Conservation (phyloP, 768 basidiomycete species). For the Mycena crocata region DNA sequence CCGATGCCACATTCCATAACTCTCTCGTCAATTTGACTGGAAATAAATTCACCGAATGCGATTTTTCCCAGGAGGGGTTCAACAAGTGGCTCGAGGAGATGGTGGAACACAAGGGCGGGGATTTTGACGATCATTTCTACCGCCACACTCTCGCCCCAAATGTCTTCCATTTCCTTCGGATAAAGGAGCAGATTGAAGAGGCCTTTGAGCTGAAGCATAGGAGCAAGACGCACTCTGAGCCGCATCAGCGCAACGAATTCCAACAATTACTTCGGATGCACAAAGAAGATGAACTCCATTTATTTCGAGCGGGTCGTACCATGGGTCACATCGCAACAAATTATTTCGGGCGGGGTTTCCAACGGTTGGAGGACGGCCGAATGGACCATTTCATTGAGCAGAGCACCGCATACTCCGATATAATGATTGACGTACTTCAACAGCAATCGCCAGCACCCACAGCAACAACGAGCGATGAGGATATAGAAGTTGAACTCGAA, state of each 20-base stretch:
- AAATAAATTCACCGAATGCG: conserved; percentile 13
- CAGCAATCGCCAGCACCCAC: neutral
- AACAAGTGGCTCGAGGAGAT: conserved; percentile 33
- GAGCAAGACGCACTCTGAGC: conserved; percentile 17
- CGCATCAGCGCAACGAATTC: conserved; percentile 25
- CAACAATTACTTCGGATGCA: conserved; percentile 20
- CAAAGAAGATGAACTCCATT: conserved; percentile 25
- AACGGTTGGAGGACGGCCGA: conserved; percentile 10
- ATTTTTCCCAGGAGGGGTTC: conserved; percentile 30
- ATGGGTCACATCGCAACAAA: conserved; percentile 8
- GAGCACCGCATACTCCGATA: conserved; percentile 19
- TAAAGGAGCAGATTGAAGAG: conserved; percentile 25
- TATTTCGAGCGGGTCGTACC: conserved; percentile 18
- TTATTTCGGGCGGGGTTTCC: conserved; percentile 22
- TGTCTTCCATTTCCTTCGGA: conserved; percentile 25
- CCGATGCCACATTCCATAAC: conserved; percentile 31
- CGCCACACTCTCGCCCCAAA: conserved; percentile 25
- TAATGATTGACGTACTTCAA: conserved; percentile 12
- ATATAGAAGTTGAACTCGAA: neutral
- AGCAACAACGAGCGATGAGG: neutral
- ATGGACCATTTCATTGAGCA: conserved; percentile 15
- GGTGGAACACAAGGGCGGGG: conserved; percentile 19
- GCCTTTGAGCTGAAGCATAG: conserved; percentile 21
- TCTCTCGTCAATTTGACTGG: conserved; percentile 35
- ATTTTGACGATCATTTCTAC: conserved; percentile 28